Conservation (phyloP, 2,329 filamentous ascomycete genomes). For the Microascus cirrosus region DNA sequence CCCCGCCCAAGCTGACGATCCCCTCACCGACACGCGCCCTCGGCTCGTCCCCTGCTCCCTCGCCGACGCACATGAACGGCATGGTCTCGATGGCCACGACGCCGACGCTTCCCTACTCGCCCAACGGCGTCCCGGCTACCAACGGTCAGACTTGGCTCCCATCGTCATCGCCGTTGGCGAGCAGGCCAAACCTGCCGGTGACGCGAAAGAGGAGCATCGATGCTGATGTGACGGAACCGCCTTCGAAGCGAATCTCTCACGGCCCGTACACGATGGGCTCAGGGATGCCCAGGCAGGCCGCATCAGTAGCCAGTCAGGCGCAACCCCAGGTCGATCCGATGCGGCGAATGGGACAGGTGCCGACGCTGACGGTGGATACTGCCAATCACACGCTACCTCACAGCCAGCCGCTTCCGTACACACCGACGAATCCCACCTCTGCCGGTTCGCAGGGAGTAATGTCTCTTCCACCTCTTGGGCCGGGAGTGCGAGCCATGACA, state of each 20-base stretch:
- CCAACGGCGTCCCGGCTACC: background rate
- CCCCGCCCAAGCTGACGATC: background rate
- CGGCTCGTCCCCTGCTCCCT: background rate
- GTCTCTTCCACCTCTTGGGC: constrained; percentile 46
- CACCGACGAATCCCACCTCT: constrained; percentile 6
- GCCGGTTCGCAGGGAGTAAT: background rate
- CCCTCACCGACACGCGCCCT: background rate
- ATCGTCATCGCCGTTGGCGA: background rate
- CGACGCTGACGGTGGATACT: constrained; percentile 5
- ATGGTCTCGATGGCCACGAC: background rate
- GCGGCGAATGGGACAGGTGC: background rate
- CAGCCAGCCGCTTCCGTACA: background rate
- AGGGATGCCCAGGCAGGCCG: background rate
- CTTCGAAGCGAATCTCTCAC: constrained; percentile 3
- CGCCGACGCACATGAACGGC: background rate
- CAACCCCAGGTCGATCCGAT: background rate
- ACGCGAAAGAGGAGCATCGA: constrained; percentile 4
- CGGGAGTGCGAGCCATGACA: constrained; percentile 60
- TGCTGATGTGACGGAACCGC: constrained; percentile 1
- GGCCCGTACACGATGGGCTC: constrained; percentile 1
- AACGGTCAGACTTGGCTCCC: background rate
- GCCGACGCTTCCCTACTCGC: background rate
- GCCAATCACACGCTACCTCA: background rate
- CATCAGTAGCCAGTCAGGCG: background rate
- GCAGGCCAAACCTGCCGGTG: background rate